Base-by-base conservation (phyloP, 2,329 filamentous ascomycete species). In the Botrytis fragariae region DNA sequence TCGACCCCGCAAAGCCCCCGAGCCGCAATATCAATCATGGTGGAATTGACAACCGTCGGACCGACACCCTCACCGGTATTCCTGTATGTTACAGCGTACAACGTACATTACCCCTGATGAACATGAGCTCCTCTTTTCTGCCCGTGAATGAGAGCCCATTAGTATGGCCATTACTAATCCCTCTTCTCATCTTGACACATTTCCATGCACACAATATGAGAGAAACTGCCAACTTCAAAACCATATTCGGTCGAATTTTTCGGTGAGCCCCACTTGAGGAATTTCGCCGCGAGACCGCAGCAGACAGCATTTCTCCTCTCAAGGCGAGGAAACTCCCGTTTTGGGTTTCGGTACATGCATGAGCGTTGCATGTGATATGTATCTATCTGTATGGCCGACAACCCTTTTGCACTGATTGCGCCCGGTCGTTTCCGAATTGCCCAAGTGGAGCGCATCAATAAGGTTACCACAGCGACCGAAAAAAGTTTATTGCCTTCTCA, bases 251-350 rank as follows among this genome's bases (percentile, higher is more conserved):
- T 35, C 70, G 42, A 45, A 57, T 67, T 39, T 59, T 59, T 72
- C 39, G 48, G 48, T 22, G 29, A 9, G 48, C 48, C 61, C 70
- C 61, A 68, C 70, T 57, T 67, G 62, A 25, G 16, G n/a, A 62
- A 54, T 29, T 39, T 37, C 25, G 48, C 25, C 14, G 48, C 48
- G 25, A 35, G 18, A 72, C 45, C 9, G 16, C 67, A 25, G 29
- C 67, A 25, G 29, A 62, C 37, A 37, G 29, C 51, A 45, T 45
- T 37, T 29, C 39, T 51, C 37, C 29, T 35, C 22, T n/a, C 29
- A 62, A 57, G 42, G 39, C 54, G 39, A 71, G 32, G 68, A 37
- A 70, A 22, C 68, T 70, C 57, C 68, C 68, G 29, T 71, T 71
- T 71, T 44, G 68, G 54, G 45, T 37, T 20, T 32, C 10, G 29